phyloP scores from a whole-genome alignment of 148 eudicot genomes.

The Silene latifolia region DNA sequence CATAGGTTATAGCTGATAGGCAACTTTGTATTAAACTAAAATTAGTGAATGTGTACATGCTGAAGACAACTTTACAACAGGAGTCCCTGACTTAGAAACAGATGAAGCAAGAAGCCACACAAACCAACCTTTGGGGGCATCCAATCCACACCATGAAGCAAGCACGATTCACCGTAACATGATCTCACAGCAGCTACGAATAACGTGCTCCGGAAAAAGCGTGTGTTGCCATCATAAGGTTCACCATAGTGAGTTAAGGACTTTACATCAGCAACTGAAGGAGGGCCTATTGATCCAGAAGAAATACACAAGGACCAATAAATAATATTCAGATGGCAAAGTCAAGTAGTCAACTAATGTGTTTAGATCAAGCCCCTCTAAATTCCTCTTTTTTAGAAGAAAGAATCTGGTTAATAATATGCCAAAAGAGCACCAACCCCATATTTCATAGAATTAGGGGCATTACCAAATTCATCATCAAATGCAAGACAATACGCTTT shows the following conservation, averaged over 20 bases:
- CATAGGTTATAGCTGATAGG: background rate
- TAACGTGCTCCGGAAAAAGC: conserved; percentile 90
- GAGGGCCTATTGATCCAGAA: conserved; percentile 49
- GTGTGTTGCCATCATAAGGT: conserved; percentile 98
- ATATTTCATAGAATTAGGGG: conserved; percentile 17
- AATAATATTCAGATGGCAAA: background rate
- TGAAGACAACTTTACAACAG: background rate
- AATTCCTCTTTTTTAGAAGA: background rate
- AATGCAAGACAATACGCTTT: conserved; percentile 98
- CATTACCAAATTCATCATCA: conserved; percentile 87
- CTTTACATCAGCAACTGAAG: conserved; percentile 79
- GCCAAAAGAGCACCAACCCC: conserved; percentile 19
- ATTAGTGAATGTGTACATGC: background rate
- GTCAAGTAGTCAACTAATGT: background rate
- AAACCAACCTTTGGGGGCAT: conserved; percentile 94
- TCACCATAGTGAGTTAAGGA: conserved; percentile 97
- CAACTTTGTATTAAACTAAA: background rate
- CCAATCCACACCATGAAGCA: conserved; percentile 99
- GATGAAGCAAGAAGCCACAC: background rate
- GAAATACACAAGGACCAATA: background rate
- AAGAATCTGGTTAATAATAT: conserved; percentile 11
- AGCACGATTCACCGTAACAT: conserved; percentile 85
- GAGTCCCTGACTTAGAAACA: background rate
- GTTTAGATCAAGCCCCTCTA: background rate
- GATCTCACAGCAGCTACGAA: conserved; percentile 98